phyloP scores from a whole-genome alignment of 805 yeast genomes.

The Lipomyces orientalis region DNA sequence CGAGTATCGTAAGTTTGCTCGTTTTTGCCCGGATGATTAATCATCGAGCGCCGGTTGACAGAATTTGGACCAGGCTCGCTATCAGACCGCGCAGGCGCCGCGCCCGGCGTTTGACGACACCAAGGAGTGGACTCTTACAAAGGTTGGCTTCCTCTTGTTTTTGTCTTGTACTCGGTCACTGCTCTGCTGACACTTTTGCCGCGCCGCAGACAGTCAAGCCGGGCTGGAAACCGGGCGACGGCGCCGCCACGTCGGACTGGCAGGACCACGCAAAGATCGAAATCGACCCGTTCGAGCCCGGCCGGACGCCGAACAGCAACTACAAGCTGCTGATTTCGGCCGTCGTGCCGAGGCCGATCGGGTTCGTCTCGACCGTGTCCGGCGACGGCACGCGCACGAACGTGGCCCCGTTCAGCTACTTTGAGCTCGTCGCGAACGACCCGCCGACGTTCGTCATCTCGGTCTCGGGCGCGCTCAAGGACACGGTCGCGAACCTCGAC shows the following conservation, averaged over 20 bases:
- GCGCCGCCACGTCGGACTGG: conserved; percentile 56
- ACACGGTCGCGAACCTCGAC: conserved; percentile 55
- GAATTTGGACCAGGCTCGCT: background rate
- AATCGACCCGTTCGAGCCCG: conserved; percentile 56
- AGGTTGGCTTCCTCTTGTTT: background rate
- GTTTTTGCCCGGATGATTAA: too few relatives aligned
- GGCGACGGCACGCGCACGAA: conserved; percentile 52
- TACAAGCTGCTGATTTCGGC: conserved; percentile 60
- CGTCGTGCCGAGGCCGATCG: conserved; percentile 66
- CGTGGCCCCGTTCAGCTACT: conserved; percentile 67
- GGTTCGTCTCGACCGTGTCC: conserved; percentile 57
- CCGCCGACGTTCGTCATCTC: conserved; percentile 66
- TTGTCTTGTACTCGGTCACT: too few relatives aligned
- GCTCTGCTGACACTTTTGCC: too few relatives aligned
- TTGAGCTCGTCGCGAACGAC: conserved; percentile 54
- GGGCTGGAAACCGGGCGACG: conserved; percentile 56
- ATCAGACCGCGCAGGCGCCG: background rate
- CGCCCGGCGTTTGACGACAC: background rate
- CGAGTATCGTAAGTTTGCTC: too few relatives aligned
- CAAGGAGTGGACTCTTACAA: background rate
- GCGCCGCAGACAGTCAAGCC: conserved; percentile 40
- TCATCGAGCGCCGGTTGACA: too few relatives aligned
- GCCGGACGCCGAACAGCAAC: conserved; percentile 52
- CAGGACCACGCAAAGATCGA: conserved; percentile 51
- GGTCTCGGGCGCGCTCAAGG: conserved; percentile 54